Base-by-base conservation (phyloP, 768 basidiomycete species). In the Lactifluus piperatus region DNA sequence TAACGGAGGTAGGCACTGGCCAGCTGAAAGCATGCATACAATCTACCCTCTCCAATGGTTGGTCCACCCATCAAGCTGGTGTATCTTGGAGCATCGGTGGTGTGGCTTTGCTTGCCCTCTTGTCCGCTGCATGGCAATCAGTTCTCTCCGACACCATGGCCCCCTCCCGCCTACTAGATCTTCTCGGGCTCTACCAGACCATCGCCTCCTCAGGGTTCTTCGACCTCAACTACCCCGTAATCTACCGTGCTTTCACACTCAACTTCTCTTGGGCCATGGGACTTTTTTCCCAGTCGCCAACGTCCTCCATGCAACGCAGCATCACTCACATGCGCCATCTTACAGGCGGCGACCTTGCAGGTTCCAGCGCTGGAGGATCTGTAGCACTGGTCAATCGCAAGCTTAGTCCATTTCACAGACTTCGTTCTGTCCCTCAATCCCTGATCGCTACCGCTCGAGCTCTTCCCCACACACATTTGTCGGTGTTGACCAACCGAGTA, bases 251-350 rank as follows among this genome's bases (percentile, higher is more conserved):
- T 24, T 97, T 85, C 65, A 77, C 88, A 2, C 76, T 85, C 68
- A 97, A 97, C 67, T 97, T 95, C 64, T 81, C 85, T 0, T 97
- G 93, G 94, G 79, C 89, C 0, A 71, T 95, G 68, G 91, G 91
- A 0, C 73, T 97, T 13, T 80, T 91, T 56, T 71, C 79, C 22
- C 70, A 72, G 32, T 79, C 81, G 0, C 65, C 78, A 2, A 70
- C 74, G 11, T 83, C 84, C 13, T 72, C 78, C 14, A 75, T 97
- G 51, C 91, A 97, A 66, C 68, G 71, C 24, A 82, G 90, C 20
- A 94, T 97, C 66, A 83, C 91, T 67, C 77, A 73, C 64, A 87
- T 95, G 85, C 84, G 94, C 7, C 79, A 83, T 60, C 75, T 79
- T 46, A 97, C 94, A 0, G 94, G 94, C 7, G 91, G 91, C 2